Base-by-base conservation (phyloP, 176 grass and related monocot species). In the Aegilops tauschii region DNA sequence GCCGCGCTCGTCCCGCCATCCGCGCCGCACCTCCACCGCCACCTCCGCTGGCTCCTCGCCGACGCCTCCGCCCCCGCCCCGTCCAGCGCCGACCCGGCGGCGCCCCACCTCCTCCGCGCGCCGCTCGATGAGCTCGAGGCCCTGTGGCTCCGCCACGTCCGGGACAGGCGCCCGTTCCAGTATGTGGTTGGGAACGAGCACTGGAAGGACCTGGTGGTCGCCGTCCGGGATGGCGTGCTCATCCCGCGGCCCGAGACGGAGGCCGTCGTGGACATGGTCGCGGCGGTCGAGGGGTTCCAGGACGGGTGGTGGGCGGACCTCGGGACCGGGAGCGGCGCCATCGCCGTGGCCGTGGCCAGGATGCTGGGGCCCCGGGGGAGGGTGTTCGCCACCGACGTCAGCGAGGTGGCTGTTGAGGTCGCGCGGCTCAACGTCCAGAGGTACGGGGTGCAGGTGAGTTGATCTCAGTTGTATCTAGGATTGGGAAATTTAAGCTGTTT, bases 111-210 rank as follows among this genome's bases (percentile, higher is more conserved):
- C 50, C 90, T 98, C 25, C 84, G 93, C 73, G 83, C 77, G 14
- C 84, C 87, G 11, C 84, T 98, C 21, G 79, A 65, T 8, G 83
- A 94, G 50, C 84, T 98, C 34, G 93, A 94, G 82, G 52, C 71
- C 4, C 79, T 95, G 6, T 98, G 96, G 93, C 54, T 1, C 0
- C 40, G 83, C 8, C 90, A 94, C 82, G 82, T 98, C 1, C 37
- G 86, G 49, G n/a, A 59, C 42, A 73, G 90, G 21, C 80, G 81
- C n/a, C 93, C 93, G 52, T 86, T 98, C 78, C 96, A 98, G 90
- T 98, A 98, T 87, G 86, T 98, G 35, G 93, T 98, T 1, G 93
- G 96, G 73, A 95, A 92, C 79, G 93, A 98, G 92, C 96, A 98
- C 81, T 98, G 96, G 96, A 85, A 90, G 58, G 96, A 88, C 72